These are phyloP conservation scores for Venturia nashicola DNA, from an alignment of 2,329 filamentous ascomycete genomes.

Conservation along the genomic window DNA sequence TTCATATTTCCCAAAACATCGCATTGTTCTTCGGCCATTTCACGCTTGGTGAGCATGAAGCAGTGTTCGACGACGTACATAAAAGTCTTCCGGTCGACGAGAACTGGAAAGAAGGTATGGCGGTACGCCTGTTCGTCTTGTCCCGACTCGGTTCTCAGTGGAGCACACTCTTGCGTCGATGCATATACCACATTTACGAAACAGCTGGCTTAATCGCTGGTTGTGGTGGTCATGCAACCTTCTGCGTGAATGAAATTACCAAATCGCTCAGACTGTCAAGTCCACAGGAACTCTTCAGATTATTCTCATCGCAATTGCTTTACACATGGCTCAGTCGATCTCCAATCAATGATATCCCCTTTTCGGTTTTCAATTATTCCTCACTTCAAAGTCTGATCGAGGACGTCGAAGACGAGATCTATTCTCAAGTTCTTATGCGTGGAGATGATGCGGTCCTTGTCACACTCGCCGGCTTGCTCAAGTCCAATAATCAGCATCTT, in stretches of 20 bases:
- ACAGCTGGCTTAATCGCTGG: conserved; percentile 60
- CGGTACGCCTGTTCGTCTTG: conserved; percentile 65
- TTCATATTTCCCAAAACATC: conserved; percentile 56
- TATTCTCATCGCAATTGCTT: conserved; percentile 81
- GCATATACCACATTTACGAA: conserved; percentile 91
- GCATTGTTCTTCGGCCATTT: conserved; percentile 69
- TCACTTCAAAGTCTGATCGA: conserved; percentile 55
- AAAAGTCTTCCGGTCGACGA: conserved; percentile 61
- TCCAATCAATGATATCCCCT: conserved; percentile 62
- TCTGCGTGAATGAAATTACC: conserved; percentile 58
- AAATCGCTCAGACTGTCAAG: conserved; percentile 50
- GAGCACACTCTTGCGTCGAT: conserved; percentile 74
- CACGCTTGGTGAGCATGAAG: conserved; percentile 70
- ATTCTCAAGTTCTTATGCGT: conserved; percentile 73
- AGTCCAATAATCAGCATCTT: conserved; percentile 42
- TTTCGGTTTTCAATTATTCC: conserved; percentile 68
- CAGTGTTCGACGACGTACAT: conserved; percentile 75
- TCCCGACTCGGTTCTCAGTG: conserved; percentile 68
- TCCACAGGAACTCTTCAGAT: conserved; percentile 58
- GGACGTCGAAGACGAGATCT: conserved; percentile 63
- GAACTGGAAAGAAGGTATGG: conserved; percentile 67
- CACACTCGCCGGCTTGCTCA: conserved; percentile 47
- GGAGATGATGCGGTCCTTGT: conserved; percentile 52
- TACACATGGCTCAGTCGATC: conserved; percentile 71
- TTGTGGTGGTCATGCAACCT: conserved; percentile 57